Evolutionary conservation across 2,329 filamentous ascomycete genomes (phyloP).

Genomic region (Fusarium longipes): DNA sequence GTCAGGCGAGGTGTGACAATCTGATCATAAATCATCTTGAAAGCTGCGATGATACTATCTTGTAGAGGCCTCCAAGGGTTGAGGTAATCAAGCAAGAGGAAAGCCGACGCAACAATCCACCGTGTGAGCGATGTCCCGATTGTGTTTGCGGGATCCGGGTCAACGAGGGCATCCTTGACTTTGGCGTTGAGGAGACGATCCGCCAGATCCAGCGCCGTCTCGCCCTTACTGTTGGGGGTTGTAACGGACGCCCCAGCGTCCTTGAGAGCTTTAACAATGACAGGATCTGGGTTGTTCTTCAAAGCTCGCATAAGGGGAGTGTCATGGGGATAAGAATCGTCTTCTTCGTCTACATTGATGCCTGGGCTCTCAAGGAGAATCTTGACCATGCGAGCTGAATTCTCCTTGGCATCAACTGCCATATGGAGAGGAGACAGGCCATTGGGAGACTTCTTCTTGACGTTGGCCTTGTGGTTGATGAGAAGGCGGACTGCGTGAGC

Average conservation of each 20-base stretch:
- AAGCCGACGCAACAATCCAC: background rate
- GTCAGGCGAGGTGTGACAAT: background rate
- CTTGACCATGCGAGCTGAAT: background rate
- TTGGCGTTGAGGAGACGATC: background rate
- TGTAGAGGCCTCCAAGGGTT: background rate
- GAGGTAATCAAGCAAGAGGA: background rate
- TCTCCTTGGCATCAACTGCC: slow-evolving; percentile 5
- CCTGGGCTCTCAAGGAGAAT: background rate
- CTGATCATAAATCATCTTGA: background rate
- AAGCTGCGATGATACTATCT: background rate
- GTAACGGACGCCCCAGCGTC: background rate
- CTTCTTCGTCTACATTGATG: background rate
- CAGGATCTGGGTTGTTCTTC: background rate
- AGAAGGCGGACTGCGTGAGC: background rate
- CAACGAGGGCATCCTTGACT: background rate
- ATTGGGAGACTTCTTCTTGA: background rate
- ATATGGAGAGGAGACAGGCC: background rate
- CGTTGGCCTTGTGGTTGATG: background rate
- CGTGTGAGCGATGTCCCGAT: background rate
- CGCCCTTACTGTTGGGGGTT: background rate
- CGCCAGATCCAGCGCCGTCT: background rate
- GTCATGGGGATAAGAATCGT: slow-evolving; percentile 3
- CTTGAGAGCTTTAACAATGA: background rate
- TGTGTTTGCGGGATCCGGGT: background rate
- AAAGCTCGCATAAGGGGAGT: background rate